Evolutionary conservation across 352 stramenopile species (phyloP), one percentile per base, ranked within the genome.

Genomic region (Pythium rhizo-oryzae): DNA sequence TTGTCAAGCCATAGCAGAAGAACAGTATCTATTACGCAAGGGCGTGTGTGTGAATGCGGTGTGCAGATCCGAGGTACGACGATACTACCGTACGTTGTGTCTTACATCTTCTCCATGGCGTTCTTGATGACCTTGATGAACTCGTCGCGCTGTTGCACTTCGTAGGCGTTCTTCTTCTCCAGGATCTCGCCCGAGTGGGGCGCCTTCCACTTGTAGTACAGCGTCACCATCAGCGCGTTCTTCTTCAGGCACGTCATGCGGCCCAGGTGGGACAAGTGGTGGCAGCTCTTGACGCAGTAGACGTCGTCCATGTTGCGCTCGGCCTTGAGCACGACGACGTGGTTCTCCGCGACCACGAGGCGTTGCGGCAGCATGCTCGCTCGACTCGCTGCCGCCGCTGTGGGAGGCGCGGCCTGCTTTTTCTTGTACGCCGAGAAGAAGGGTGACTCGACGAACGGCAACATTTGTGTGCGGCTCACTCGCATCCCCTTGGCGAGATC

Each of bases 181-280:
- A 80, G 12, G n/a, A 84, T 63, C 11, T 85, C 65, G 28, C 73
- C 72, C 30, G 75, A 62, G 52, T 68, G 59, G 0, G 65, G 55
- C 4, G 70, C 59, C 61, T 89, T 85, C 78, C 79, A 93, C 76
- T 87, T 93, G 86, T 94, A 93, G 75, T 96, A 94, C 53, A 96
- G 75, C 16, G 79, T 94, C 7, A 96, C 87, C 86, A 94, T 92
- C 46, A 94, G 76, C 23, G 85, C 84, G 43, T 94, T 96, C 75
- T 96, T 96, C 72, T 94, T 96, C 65, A 94, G 73, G 67, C 84
- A 94, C 51, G 88, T 96, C 86, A 96, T 96, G 62, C 88, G 82
- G 25, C 72, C 80, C 30, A 96, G 71, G 63, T 94, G 84, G 24
- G 76, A 76, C 49, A 96, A 69, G 30, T 80, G 62, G 63, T 96